A percentile compares a stretch with the other conserved stretches of the same genome.
Evolutionary conservation across 495 filamentous ascomycete species (phyloP).

Genomic region (Aspergillus bertholletiae): DNA sequence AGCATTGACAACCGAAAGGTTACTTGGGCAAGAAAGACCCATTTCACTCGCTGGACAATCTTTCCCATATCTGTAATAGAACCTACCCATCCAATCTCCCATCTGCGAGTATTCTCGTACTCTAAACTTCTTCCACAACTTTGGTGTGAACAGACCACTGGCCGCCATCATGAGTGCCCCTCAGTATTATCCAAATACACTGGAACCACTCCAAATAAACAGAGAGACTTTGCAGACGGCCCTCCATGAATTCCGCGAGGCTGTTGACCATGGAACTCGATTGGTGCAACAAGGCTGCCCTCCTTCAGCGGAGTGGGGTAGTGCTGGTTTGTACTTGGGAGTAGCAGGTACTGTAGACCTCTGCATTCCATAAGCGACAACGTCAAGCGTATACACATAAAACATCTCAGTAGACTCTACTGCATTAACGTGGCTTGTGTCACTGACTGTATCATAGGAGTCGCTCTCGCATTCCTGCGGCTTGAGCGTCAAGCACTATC

Average conservation of each 20-base stretch:
- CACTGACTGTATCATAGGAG: constrained; percentile 21
- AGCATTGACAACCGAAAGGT: too few relatives aligned
- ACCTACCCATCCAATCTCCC: too few relatives aligned
- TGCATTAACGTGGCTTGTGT: neutral
- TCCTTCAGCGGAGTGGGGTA: constrained; percentile 20
- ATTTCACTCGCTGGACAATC: too few relatives aligned
- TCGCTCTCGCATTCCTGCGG: constrained; percentile 36
- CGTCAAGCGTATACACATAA: neutral
- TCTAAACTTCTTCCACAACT: too few relatives aligned
- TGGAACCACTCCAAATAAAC: constrained; percentile 13
- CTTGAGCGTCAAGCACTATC: constrained; percentile 31
- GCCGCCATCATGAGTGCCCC: constrained; percentile 9
- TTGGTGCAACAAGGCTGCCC: constrained; percentile 21
- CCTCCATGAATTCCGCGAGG: constrained; percentile 25
- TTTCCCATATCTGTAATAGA: too few relatives aligned
- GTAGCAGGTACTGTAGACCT: constrained; percentile 23
- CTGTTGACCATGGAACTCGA: constrained; percentile 26
- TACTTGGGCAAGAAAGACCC: too few relatives aligned
- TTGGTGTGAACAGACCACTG: too few relatives aligned
- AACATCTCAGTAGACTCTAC: neutral
- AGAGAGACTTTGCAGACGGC: constrained; percentile 7
- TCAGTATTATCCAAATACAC: constrained; percentile 19
- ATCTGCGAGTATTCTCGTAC: too few relatives aligned
- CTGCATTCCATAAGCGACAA: neutral
- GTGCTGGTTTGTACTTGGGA: constrained; percentile 26